Percentiles rank a stretch among this genome's conserved stretches.
phyloP scores from a whole-genome alignment of 2,329 filamentous ascomycete species.

The Xylaria sp. region DNA sequence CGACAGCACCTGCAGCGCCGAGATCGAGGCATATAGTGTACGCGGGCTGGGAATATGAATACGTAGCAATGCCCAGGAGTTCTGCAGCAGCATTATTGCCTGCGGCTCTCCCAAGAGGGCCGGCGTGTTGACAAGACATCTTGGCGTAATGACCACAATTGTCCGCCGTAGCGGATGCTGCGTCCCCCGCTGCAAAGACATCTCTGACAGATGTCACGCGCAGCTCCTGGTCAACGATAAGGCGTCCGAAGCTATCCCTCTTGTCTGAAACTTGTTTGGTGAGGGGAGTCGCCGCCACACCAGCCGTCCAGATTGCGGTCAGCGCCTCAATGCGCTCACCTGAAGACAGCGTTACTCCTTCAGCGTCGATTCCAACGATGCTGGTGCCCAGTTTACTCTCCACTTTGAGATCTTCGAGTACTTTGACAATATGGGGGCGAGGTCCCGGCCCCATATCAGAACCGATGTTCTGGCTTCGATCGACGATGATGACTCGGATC shows the following conservation, averaged over 20 bases:
- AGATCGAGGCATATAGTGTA: conserved; percentile 36
- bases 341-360: conserved; percentile 33
- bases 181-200: conserved; percentile 34
- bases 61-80: conserved; percentile 23
- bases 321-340: conserved; percentile 38
- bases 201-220: conserved; percentile 29
- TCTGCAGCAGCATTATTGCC: conserved; percentile 38
- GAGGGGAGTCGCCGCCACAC: conserved; percentile 32
- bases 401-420: conserved; percentile 28
- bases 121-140: conserved; percentile 38
- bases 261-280: conserved; percentile 27
- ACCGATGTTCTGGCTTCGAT: conserved; percentile 28
- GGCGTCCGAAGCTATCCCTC: conserved; percentile 32
- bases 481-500: conserved; percentile 30
- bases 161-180: conserved; percentile 30
- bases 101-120: conserved; percentile 33
- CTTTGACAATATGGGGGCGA: conserved; percentile 31
- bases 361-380: conserved; percentile 26
- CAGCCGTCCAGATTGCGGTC: conserved; percentile 38
- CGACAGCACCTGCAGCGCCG: conserved; percentile 28
- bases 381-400: conserved; percentile 24
- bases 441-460: conserved; percentile 23
- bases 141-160: conserved; percentile 27
- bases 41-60: conserved; percentile 32
- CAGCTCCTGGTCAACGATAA: conserved; percentile 31